Evolutionary conservation across 768 basidiomycete species (phyloP).

Genomic region (Hemileccinum rubropunctum): DNA sequence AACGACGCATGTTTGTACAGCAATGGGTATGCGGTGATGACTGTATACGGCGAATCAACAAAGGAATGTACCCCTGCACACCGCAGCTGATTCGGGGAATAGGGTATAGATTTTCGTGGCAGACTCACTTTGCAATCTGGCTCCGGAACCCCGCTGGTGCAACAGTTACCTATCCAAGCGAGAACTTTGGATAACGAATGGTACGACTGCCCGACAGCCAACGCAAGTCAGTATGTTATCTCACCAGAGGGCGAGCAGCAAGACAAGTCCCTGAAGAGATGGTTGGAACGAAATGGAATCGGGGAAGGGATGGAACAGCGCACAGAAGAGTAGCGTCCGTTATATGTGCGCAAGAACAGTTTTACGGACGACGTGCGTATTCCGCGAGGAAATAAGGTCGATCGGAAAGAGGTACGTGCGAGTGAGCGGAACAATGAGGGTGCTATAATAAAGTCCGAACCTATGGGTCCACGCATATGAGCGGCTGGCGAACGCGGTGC

Average conservation of each 20-base stretch:
- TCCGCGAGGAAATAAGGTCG: slow-evolving; percentile 10
- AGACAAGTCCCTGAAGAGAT: not conserved
- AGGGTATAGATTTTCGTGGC: not conserved
- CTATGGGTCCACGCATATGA: slow-evolving; percentile 1
- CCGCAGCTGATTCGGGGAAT: slow-evolving; percentile 20
- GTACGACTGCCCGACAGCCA: not conserved
- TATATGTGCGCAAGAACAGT: slow-evolving; percentile 22
- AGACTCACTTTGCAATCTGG: slow-evolving; percentile 13
- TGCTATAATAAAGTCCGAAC: slow-evolving; percentile 3
- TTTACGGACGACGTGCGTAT: slow-evolving; percentile 10
- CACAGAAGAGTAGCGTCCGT: slow-evolving; percentile 8
- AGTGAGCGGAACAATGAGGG: not conserved
- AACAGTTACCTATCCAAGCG: slow-evolving; percentile 7
- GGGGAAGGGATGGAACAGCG: slow-evolving; percentile 11
- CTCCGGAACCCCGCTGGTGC: not conserved
- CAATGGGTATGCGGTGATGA: slow-evolving; percentile 7
- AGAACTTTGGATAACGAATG: not conserved
- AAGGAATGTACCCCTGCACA: slow-evolving; percentile 9
- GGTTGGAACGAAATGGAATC: slow-evolving; percentile 4
- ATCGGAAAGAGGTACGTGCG: slow-evolving; percentile 8
- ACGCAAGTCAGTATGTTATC: slow-evolving; percentile 1
- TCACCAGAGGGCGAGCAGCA: slow-evolving; percentile 1
- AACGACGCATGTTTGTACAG: slow-evolving; percentile 28
- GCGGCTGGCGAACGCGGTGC: slow-evolving; percentile 16
- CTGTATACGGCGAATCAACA: slow-evolving; percentile 18